Evolutionary conservation across 805 yeast genomes (phyloP), one percentile per base, ranked within the genome.

Genomic region (Lachancea sp.): DNA sequence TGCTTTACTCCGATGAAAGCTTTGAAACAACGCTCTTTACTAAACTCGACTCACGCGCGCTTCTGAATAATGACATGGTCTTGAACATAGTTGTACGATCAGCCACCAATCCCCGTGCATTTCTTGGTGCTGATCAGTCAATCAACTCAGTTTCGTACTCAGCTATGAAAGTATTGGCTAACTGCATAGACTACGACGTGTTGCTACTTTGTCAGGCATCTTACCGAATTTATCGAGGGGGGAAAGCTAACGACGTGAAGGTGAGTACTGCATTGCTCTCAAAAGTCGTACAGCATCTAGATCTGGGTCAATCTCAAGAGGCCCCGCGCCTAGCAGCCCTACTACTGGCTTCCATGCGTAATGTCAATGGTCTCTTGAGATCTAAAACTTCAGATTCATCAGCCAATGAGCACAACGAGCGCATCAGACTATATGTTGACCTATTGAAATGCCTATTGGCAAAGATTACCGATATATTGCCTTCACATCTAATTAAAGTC

Each of bases 21-120:
- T 58, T 68, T 34, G 61, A 58, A 39, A 60, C 67, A 3, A 63
- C 67, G 8, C 47, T 75, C 8, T 55, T 73, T 16, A 61, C 69
- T 3, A 68, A 69, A 49, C 64, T 76, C 38, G 81, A 76, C 48
- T 65, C 75, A 2, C 62, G 81, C 50, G 68, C 69, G 0, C 67
- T 32, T 57, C 68, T 35, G 67, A 72, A 54, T 55, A 64, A 38
- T 60, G 71, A 51, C 20, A 51, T 50, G 41, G 55, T 42, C 31
- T 65, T 47, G 54, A 63, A 54, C 45, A 55, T 55, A 51, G 63
- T 56, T 40, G 54, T 54, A 42, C 35, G 51, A 30, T 42, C 67
- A 45, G 43, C 64, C 45, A 42, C 68, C 38, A 43, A 55, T 34
- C 56, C 70, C 44, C 41, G 38, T 30, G 21, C 59, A 46, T 59